Conservation (phyloP, 352 stramenopile genomes). For the Achlya hypogyna region DNA sequence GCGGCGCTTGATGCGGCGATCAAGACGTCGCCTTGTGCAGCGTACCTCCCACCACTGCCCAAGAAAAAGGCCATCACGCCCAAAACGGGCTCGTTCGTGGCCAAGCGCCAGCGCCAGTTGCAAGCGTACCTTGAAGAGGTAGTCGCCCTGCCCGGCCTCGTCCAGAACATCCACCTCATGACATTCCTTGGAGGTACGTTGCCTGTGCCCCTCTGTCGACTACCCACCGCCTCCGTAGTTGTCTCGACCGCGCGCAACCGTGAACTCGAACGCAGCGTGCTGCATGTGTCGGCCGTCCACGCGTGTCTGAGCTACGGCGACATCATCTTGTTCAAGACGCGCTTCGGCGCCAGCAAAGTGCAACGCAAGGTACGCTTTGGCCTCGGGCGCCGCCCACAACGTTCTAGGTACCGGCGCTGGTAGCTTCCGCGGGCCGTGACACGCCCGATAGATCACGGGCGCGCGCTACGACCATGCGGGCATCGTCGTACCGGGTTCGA, state of each 20-base stretch:
- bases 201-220: background rate
- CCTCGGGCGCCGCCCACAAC: background rate
- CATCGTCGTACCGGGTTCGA: conserved; percentile 63
- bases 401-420: background rate
- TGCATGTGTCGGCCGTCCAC: conserved; percentile 69
- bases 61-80: conserved; percentile 62
- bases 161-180: conserved; percentile 55
- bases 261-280: conserved; percentile 46
- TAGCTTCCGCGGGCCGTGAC: background rate
- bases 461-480: conserved; percentile 74
- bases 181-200: conserved; percentile 47
- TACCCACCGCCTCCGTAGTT: conserved; percentile 18
- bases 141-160: conserved; percentile 35
- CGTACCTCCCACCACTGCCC: conserved; percentile 27
- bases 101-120: conserved; percentile 46
- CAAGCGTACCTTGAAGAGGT: conserved; percentile 55
- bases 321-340: conserved; percentile 73
- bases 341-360: conserved; percentile 65
- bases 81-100: conserved; percentile 51
- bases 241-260: conserved; percentile 55
- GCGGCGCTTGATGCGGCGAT: conserved; percentile 23
- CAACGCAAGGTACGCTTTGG: conserved; percentile 51
- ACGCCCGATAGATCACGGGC: conserved; percentile 43
- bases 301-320: conserved; percentile 57
- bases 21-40: conserved; percentile 9